Conservation (phyloP, 2,329 filamentous ascomycete genomes). For the Colletotrichum siamense region DNA sequence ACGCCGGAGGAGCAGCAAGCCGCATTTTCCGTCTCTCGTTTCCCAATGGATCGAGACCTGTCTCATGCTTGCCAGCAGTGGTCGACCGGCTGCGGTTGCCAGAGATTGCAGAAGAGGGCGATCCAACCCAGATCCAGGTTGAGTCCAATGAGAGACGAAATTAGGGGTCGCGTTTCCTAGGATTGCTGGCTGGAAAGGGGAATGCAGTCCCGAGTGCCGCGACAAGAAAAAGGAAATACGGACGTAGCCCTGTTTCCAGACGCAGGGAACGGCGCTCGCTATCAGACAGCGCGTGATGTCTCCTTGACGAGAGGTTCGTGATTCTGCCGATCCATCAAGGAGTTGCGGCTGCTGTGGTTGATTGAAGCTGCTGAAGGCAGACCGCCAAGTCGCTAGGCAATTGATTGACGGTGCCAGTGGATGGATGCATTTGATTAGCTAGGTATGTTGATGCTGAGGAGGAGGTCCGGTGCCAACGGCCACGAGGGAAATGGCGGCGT, state of each 20-base stretch:
- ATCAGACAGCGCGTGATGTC: neutral
- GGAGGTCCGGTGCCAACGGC: neutral
- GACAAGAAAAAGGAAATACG: slow-evolving; percentile 4
- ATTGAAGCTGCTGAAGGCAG: neutral
- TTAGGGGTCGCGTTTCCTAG: neutral
- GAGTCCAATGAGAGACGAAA: neutral
- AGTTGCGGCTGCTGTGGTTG: neutral
- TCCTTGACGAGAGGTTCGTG: neutral
- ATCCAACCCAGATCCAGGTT: neutral
- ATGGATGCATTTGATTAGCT: neutral
- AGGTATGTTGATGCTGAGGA: neutral
- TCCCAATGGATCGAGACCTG: neutral
- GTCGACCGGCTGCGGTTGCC: neutral
- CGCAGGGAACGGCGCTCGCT: neutral
- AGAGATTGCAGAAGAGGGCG: neutral
- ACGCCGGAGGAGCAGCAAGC: neutral
- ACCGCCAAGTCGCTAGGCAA: neutral
- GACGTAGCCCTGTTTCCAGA: neutral
- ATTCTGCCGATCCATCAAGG: neutral
- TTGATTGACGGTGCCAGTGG: neutral
- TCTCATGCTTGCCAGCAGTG: neutral
- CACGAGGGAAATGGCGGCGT: neutral
- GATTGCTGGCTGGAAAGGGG: neutral
- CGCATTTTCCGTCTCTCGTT: neutral
- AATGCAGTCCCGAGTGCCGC: neutral